Base-by-base conservation (phyloP, 495 filamentous ascomycete genomes). In the Hamigera avellanea region DNA sequence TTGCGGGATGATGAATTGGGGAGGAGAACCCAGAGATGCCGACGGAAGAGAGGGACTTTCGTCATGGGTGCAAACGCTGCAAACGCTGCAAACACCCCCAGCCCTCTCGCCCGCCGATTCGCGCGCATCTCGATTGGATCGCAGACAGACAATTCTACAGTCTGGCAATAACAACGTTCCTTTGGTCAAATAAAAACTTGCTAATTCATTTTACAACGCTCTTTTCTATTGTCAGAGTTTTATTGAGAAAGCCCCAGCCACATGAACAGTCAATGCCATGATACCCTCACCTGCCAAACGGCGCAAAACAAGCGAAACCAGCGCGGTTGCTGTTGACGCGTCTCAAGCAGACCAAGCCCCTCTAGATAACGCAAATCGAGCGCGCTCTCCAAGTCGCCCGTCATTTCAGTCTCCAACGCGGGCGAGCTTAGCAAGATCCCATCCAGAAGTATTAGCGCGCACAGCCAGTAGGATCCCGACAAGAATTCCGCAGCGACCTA, bases 321-420 rank as follows among this genome's bases (percentile, higher is more conserved):
- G 58, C n/a, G 57, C 56, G 1, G 37, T 44, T 16, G 10, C 47
- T 19, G 43, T 51, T 13, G 46, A 49, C 49, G 49, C 43, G 45
- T 52, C 52, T 33, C 50, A 61, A 29, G 50, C 40, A 36, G 45
- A 45, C 56, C 48, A 46, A 17, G 17, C 37, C 31, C 39, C 53
- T 15, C 36, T 59, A 41, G 54, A 50, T 41, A 39, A 45, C 36
- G 42, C 46, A 26, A 31, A 40, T 8, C 27, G 32, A 44, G 46
- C 36, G 32, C 52, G 42, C 27, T 49, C 59, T 28, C 44, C 45
- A 8, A 35, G 43, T 19, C 69, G 69, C 3, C 68, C 70, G 0
- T 81, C 78, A 0, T 82, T 76, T 48, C 71, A 73, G 29, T 80
- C 78, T 3, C 80, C 79, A 3, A 82, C 76, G 0, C 72, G 68